Percentiles rank a stretch among this genome's conserved stretches.
Conservation (phyloP, 768 basidiomycete genomes). For the Termitomyces sp. region DNA sequence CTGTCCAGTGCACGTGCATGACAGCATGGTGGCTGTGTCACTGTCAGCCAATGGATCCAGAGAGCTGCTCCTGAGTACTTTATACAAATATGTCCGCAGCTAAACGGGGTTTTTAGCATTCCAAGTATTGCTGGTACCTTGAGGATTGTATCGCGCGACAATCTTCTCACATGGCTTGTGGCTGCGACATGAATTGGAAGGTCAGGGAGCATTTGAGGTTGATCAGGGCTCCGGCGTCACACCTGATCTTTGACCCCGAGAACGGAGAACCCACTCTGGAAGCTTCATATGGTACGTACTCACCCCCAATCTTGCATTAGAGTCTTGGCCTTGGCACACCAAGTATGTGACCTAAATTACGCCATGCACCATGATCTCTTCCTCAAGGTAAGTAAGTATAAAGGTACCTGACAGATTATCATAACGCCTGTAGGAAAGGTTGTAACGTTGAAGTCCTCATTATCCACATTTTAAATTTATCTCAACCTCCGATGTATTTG, state of each 20-base stretch:
- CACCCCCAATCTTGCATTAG: not conserved
- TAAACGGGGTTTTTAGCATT: not conserved
- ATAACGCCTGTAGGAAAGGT: not conserved
- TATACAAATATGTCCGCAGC: no score
- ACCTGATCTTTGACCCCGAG: conserved; percentile 3
- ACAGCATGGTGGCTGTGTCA: conserved; percentile 7
- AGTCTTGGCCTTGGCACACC: not conserved
- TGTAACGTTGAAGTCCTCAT: not conserved
- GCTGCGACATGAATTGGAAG: not conserved
- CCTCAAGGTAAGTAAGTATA: not conserved
- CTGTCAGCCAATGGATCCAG: no score
- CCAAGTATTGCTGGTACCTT: not conserved
- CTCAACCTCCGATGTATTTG: not conserved
- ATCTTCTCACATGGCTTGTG: conserved; percentile 1
- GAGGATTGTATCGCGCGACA: conserved; percentile 1
- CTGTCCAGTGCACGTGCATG: conserved; percentile 2
- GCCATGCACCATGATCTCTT: not conserved
- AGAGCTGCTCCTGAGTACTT: not conserved
- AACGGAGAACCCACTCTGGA: not conserved
- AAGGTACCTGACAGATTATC: not conserved
- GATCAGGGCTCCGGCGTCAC: conserved; percentile 14
- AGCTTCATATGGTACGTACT: not conserved
- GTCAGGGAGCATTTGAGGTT: conserved; percentile 1
- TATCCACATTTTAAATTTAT: not conserved
- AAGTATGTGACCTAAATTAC: not conserved